These are phyloP conservation scores for Lactarius vividus DNA, from an alignment of 768 basidiomycete genomes.

Conservation along the genomic window DNA sequence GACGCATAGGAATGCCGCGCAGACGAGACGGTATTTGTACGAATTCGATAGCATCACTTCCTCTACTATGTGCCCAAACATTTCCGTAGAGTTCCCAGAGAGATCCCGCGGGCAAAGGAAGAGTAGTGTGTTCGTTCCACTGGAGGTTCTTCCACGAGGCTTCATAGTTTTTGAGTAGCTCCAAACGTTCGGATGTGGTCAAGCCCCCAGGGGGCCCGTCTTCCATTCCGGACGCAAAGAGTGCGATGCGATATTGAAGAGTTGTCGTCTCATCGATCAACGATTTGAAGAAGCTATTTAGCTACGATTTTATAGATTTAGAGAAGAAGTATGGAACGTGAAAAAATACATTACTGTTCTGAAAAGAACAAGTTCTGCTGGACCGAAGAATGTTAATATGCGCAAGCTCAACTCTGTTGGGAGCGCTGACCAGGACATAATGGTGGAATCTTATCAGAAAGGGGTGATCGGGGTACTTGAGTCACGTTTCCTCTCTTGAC, in stretches of 20 bases:
- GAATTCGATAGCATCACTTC: not conserved
- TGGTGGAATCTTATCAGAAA: constrained; percentile 11
- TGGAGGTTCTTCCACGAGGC: constrained; percentile 19
- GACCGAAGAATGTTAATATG: constrained; percentile 15
- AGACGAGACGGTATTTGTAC: constrained; percentile 26
- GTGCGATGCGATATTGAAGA: constrained; percentile 22
- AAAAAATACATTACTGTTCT: constrained; percentile 8
- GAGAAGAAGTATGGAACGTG: not conserved
- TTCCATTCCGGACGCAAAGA: constrained; percentile 17
- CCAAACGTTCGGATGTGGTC: constrained; percentile 10
- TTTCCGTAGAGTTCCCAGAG: constrained; percentile 28
- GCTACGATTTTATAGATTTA: constrained; percentile 11
- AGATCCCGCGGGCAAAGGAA: not conserved
- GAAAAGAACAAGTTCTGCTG: constrained; percentile 6
- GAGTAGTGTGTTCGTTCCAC: constrained; percentile 9
- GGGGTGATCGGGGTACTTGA: constrained; percentile 24
- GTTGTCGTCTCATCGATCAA: constrained; percentile 13
- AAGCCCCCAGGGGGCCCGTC: constrained; percentile 17
- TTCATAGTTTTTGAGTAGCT: constrained; percentile 10
- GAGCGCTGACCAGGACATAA: constrained; percentile 4
- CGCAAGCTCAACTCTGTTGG: constrained; percentile 14
- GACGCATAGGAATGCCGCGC: constrained; percentile 21
- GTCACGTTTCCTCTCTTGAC: not conserved
- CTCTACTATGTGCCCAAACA: constrained; percentile 22
- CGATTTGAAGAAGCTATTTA: constrained; percentile 13